Evolutionary conservation across 257 asterid species (phyloP).

Genomic region (Ilex aquifolium): DNA sequence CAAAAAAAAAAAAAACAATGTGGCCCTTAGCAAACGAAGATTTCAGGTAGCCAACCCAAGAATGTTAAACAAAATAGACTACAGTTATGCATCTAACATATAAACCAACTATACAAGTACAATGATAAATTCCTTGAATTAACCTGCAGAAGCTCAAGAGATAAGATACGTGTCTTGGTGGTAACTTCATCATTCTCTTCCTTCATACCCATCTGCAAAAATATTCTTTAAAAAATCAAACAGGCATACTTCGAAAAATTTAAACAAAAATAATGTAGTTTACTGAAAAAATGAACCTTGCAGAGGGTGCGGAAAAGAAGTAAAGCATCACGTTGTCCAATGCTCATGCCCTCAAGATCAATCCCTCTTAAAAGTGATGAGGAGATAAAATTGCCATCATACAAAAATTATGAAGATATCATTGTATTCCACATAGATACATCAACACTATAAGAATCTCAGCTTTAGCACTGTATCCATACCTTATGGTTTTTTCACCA

Average conservation of each 20-base stretch:
- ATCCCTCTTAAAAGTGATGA: constrained; percentile 49
- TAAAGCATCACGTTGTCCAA: constrained; percentile 85
- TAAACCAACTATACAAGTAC: constrained; percentile 9
- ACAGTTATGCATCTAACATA: constrained; percentile 6
- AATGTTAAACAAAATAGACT: no score
- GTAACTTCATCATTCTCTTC: constrained; percentile 93
- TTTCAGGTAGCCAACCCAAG: no score
- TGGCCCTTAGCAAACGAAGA: no score
- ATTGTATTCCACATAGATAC: constrained; percentile 1
- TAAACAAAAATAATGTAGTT: constrained; percentile 9
- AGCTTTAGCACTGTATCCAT: constrained; percentile 19
- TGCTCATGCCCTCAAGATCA: constrained; percentile 61
- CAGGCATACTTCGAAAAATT: constrained; percentile 10
- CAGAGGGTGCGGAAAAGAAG: constrained; percentile 97
- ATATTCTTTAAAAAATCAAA: no score
- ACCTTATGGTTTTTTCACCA: constrained; percentile 85
- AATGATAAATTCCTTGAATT: constrained; percentile 17
- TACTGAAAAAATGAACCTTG: constrained; percentile 64
- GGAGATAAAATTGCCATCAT: constrained; percentile 25
- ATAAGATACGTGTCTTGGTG: constrained; percentile 79
- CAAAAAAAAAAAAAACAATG: no score
- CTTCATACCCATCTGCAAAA: constrained; percentile 95
- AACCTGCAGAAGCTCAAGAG: constrained; percentile 98
- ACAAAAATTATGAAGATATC: constrained; percentile 3
- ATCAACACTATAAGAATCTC: constrained; percentile 15